Evolutionary conservation across 139 green algal species (phyloP), one percentile per base, ranked within the genome.

Genomic region (Penium margaritaceum): DNA sequence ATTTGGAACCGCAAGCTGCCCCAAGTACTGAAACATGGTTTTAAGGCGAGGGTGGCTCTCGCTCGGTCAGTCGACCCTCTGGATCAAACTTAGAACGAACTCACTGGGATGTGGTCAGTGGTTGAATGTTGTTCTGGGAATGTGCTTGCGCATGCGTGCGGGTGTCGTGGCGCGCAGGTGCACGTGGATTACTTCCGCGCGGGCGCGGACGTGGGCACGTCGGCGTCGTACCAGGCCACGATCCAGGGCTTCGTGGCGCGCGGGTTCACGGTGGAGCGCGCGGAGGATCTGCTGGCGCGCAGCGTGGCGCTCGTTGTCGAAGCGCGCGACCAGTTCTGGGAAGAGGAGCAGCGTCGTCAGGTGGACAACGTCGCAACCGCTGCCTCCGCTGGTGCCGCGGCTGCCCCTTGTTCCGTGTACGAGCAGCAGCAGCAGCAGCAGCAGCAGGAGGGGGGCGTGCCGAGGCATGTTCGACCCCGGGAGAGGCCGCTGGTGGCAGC

Each of bases 151-250:
- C n/a, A n/a, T n/a, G n/a, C n/a, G n/a, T n/a, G n/a, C n/a, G n/a
- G n/a, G n/a, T n/a, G n/a, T 60, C 51, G 15, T 3, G 5, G 15
- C 51, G 15, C 51, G 33, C 70, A 78, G 71, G 71, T 78, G 27
- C 71, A 80, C 37, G 4, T 78, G 51, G 73, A 80, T 37, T 80
- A 80, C 38, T 54, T 80, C 17, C 36, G 66, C 19, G 66, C 73
- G 34, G 73, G 73, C 21, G 66, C 73, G 9, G 73, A 80, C 32
- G 72, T 80, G 2, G 32, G n/a, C 47, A 80, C 73, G 17, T 78
- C 73, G 29, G 53, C 53, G 6, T 80, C 73, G 19, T 80, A 80
- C 30, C 74, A 81, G 74, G 74, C 74, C 2, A 78, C 74, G 24
- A 64, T 78, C 37, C 9, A 81, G 46, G 74, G 67, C 24, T 81